phyloP scores from a whole-genome alignment of 768 basidiomycete species.

The Tylopilus plumbeoviolaceoides region DNA sequence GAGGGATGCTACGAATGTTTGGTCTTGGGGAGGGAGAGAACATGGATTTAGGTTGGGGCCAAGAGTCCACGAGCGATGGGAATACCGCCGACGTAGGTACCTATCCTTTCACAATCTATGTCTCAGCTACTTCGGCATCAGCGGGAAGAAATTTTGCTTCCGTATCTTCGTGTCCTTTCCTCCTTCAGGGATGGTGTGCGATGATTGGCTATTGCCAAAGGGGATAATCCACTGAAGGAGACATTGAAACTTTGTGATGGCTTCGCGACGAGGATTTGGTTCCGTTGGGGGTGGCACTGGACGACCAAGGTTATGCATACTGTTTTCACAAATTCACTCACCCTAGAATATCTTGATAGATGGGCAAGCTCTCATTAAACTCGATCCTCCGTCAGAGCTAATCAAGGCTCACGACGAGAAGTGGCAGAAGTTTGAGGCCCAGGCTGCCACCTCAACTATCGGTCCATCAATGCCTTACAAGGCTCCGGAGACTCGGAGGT shows the following conservation, averaged over 20 bases:
- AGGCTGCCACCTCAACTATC: constrained; percentile 42
- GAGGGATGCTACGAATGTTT: constrained; percentile 72
- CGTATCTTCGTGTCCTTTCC: constrained; percentile 81
- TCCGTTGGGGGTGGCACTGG: constrained; percentile 91
- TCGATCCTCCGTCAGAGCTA: constrained; percentile 78
- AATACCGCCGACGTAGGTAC: constrained; percentile 44
- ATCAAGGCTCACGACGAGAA: constrained; percentile 89
- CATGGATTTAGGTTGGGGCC: constrained; percentile 83
- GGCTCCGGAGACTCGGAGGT: background rate
- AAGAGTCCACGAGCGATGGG: constrained; percentile 41
- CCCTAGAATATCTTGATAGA: constrained; percentile 42
- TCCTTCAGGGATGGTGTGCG: constrained; percentile 91
- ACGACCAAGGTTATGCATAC: constrained; percentile 75
- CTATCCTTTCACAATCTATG: background rate
- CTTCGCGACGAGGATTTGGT: constrained; percentile 88
- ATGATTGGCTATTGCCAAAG: constrained; percentile 69
- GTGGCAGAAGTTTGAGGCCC: constrained; percentile 66
- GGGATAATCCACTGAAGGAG: constrained; percentile 64
- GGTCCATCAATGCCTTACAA: background rate
- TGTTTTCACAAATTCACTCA: background rate
- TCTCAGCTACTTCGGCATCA: constrained; percentile 30
- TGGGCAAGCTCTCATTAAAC: constrained; percentile 90
- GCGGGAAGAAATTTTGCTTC: constrained; percentile 85
- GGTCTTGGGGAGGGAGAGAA: constrained; percentile 71
- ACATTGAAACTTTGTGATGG: constrained; percentile 83